Evolutionary conservation across 2,329 filamentous ascomycete species (phyloP).

Genomic region (Trichoderma simmonsii): DNA sequence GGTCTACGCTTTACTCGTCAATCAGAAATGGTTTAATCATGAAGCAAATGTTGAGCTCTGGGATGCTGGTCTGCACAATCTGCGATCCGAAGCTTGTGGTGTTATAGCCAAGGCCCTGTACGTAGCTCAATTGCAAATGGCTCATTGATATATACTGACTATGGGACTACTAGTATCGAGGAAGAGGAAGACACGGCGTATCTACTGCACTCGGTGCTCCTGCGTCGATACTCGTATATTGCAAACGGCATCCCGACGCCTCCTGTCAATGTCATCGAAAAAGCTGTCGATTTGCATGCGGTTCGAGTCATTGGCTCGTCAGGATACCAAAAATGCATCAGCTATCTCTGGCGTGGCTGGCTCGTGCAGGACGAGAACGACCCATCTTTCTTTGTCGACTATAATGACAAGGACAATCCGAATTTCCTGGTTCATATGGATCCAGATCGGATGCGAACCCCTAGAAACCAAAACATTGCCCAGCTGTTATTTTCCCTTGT

Average conservation of each 20-base stretch:
- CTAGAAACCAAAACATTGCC: conserved; percentile 86
- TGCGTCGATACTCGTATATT: conserved; percentile 85
- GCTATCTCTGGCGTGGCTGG: conserved; percentile 93
- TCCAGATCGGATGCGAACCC: conserved; percentile 89
- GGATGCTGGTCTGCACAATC: conserved; percentile 80
- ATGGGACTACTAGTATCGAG: conserved; percentile 63
- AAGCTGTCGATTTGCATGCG: conserved; percentile 89
- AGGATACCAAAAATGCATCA: conserved; percentile 94
- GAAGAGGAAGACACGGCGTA: conserved; percentile 74
- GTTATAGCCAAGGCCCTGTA: conserved; percentile 80
- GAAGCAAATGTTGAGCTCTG: conserved; percentile 82
- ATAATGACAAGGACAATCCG: conserved; percentile 75
- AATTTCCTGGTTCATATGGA: conserved; percentile 80
- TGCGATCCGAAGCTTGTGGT: conserved; percentile 81
- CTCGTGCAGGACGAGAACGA: conserved; percentile 93
- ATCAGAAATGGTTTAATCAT: conserved; percentile 69
- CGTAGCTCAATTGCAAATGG: conserved; percentile 23
- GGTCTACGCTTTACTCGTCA: conserved; percentile 75
- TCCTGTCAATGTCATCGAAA: conserved; percentile 86
- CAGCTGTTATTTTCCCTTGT: conserved; percentile 81
- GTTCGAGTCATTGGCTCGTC: conserved; percentile 84
- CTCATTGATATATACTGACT: background rate
- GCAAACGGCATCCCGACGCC: conserved; percentile 67
- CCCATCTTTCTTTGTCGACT: conserved; percentile 84
- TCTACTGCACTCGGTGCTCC: conserved; percentile 74